Base-by-base conservation (phyloP, 805 yeast genomes). In the Starmerella sirachaensis region DNA sequence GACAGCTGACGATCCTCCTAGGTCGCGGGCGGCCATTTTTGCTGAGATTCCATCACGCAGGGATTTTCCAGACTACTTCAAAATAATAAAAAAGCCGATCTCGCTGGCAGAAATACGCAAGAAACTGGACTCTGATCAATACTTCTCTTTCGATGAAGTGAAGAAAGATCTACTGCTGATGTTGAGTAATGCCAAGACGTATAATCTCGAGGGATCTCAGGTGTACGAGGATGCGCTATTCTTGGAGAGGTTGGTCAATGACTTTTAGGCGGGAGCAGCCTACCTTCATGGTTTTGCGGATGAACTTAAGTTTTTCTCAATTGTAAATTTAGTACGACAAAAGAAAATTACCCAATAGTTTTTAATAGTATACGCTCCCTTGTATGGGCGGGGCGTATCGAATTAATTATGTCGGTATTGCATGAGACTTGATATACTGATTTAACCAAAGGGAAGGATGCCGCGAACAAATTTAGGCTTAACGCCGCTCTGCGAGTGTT, bases 41-140 rank as follows among this genome's bases (percentile, higher is more conserved):
- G 54, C 74, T 50, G 72, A 67, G 31, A 62, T 79, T 36, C 97
- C 97, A 3, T 69, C 86, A 0, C 69, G 70, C 46, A 70, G 71
- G 55, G 55, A 74, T 37, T 88, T 84, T 56, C 91, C 95, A 0
- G 96, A 88, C 58, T 88, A 88, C 57, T 88, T 78, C 62, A 40
- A 66, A 49, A 54, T 78, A 22, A 77, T 80, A 50, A 59, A 62
- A 45, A 58, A 60, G 38, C 85, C 86, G 2, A 70, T 76, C 18
- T 68, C 85, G 2, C 57, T 80, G 35, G 63, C 64, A 35, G 72
- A 66, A 46, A 61, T 79, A 42, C 63, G 61, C 37, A 67, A 66
- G 52, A 65, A 65, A 37, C 51, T 76, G 37, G 62, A 64, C 16
- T 50, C 53, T 18, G 57, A 54, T 5, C 42, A 43, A 14, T 66